These are phyloP conservation scores for Solanum etuberosum DNA, from an alignment of 257 asterid species.

Conservation along the genomic window DNA sequence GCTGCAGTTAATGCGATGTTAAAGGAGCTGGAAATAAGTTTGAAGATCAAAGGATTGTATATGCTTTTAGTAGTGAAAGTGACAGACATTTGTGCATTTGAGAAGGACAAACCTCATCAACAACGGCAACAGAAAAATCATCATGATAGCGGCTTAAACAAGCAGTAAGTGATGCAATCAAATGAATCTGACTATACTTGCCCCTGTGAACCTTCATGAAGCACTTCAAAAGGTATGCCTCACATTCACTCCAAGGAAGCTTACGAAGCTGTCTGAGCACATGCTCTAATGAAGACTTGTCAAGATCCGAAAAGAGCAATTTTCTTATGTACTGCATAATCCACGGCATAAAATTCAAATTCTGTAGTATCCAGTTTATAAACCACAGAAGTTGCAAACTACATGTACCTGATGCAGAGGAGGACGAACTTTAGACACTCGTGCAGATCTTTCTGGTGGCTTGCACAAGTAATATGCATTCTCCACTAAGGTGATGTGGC, in stretches of 20 bases:
- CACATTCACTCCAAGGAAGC: constrained; percentile 95
- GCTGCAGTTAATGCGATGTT: background rate
- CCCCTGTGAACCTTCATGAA: constrained; percentile 98
- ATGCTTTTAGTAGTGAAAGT: background rate
- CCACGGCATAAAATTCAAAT: constrained; percentile 10
- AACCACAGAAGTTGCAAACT: background rate
- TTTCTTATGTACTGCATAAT: constrained; percentile 80
- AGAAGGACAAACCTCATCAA: constrained; percentile 75
- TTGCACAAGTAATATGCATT: constrained; percentile 97
- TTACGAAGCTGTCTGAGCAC: constrained; percentile 90
- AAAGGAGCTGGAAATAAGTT: background rate
- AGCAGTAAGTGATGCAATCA: constrained; percentile 95
- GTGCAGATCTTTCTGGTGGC: constrained; percentile 99
- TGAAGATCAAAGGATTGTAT: background rate
- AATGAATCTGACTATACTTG: constrained; percentile 94
- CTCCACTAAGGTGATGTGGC: constrained; percentile 91
- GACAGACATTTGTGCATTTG: background rate
- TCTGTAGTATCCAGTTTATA: background rate
- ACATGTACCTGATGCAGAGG: constrained; percentile 81
- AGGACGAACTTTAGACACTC: constrained; percentile 93
- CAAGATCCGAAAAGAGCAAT: constrained; percentile 94
- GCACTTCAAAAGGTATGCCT: constrained; percentile 76
- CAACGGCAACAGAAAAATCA: constrained; percentile 82
- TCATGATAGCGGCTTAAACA: constrained; percentile 94
- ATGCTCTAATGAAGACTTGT: constrained; percentile 81